Base-by-base conservation (phyloP, 345 rosid genomes). In the Psidium guajava region DNA sequence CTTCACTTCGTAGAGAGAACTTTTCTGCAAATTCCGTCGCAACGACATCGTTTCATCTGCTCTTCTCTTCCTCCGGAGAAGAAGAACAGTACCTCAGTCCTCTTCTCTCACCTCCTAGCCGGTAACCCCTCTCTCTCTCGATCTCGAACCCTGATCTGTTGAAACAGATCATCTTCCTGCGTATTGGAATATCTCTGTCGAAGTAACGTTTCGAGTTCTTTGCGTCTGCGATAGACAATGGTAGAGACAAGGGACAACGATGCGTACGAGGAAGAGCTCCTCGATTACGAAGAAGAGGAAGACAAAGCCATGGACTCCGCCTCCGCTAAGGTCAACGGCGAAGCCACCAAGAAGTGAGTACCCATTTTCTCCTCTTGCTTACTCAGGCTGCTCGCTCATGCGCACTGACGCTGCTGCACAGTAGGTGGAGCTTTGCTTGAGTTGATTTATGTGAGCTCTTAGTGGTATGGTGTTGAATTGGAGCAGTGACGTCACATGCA, bases 241-340 rank as follows among this genome's bases (percentile, higher is more conserved):
- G 99, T 94, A 73, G 99, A 97, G 82, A 93, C 96, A 56, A 94
- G 93, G 86, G 99, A 96, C 89, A 94, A 92, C 97, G 99, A 97
- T 49, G 93, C 94, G n/a, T 97, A 97, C 88, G 99, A 97, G 94
- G 99, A 97, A 86, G 99, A 97, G 97, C 99, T 97, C 83, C 90
- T 97, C 55, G 99, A 97, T 87, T 96, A 97, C 74, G 99, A 97
- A 86, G 99, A 97, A 83, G 99, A 97, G 82, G 99, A 97, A 22
- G 98, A 96, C 89, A 96, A 93, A 85, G 97, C 92, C 81, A 92
- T 90, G 5, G 98, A 97, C 86, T 93, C 98, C 47, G 88, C 89
- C 49, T 87, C 91, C 36, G 87, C 87, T 51, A 96, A 94, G 91
- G 94, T 90, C 87, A 97, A 97, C 85, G 99, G 98, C 82, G 99